These are phyloP conservation scores for Lactarius hatsudake DNA, from an alignment of 768 basidiomycete genomes.

Conservation along the genomic window DNA sequence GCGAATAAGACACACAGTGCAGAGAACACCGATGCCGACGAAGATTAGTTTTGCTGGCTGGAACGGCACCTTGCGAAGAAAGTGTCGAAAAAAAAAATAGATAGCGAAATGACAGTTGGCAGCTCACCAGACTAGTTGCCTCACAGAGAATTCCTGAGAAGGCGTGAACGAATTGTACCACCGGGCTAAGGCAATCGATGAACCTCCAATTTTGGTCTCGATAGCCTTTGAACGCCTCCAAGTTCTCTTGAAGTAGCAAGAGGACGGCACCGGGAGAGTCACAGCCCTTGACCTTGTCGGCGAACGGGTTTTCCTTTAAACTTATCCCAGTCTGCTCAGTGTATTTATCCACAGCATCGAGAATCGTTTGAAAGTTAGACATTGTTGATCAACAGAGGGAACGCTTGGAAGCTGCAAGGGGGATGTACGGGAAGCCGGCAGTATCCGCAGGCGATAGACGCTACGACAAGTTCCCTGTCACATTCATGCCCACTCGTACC, in stretches of 20 bases:
- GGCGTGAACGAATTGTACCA: not conserved
- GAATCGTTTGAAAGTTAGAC: not conserved
- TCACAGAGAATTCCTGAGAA: not conserved
- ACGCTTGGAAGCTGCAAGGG: too few relatives aligned
- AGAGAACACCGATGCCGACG: too few relatives aligned
- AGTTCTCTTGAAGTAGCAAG: not conserved
- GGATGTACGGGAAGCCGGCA: not conserved
- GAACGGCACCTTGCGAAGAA: too few relatives aligned
- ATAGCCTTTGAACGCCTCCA: not conserved
- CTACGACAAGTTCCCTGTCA: too few relatives aligned
- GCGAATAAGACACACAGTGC: too few relatives aligned
- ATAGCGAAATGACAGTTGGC: too few relatives aligned
- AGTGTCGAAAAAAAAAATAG: too few relatives aligned
- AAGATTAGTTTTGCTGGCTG: too few relatives aligned
- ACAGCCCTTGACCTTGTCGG: not conserved
- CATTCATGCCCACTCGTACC: too few relatives aligned
- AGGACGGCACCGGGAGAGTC: not conserved
- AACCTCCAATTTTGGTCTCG: not conserved
- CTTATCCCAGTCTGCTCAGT: not conserved
- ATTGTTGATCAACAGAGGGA: not conserved
- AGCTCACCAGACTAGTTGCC: too few relatives aligned
- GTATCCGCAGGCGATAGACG: not conserved
- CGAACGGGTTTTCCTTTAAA: not conserved
- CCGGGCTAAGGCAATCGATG: not conserved
- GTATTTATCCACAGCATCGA: not conserved